Evolutionary conservation across 495 filamentous ascomycete species (phyloP).

Genomic region (Geopyxis carbonaria): DNA sequence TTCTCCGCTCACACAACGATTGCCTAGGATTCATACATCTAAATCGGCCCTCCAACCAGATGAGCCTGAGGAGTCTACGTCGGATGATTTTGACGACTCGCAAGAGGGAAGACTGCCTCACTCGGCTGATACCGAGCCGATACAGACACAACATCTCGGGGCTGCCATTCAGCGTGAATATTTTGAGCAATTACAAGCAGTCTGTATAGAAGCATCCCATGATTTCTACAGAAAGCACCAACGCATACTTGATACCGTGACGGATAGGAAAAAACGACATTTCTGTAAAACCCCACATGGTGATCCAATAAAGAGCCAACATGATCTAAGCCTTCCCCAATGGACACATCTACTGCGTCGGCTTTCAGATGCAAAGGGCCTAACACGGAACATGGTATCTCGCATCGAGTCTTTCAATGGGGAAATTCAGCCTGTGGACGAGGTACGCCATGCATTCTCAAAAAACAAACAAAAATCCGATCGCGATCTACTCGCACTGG

Average conservation of each 20-base stretch:
- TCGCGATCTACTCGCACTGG: conserved; percentile 21
- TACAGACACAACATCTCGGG: conserved; percentile 4
- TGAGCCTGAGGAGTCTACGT: too few relatives aligned
- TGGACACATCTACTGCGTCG: conserved; percentile 25
- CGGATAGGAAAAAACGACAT: conserved; percentile 13
- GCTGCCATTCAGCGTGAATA: conserved; percentile 14
- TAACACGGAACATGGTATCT: conserved; percentile 18
- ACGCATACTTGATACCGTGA: conserved; percentile 13
- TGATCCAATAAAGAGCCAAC: conserved; percentile 11
- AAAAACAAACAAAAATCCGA: conserved; percentile 23
- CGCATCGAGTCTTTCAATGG: conserved; percentile 21
- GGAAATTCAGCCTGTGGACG: conserved; percentile 23
- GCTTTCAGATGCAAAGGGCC: conserved; percentile 17
- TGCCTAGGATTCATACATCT: too few relatives aligned
- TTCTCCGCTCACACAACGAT: too few relatives aligned
- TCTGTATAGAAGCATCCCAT: conserved; percentile 15
- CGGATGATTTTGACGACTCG: too few relatives aligned
- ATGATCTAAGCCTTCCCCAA: conserved; percentile 21
- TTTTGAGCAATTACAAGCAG: conserved; percentile 18
- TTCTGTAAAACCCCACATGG: conserved; percentile 13
- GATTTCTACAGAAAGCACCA: conserved; percentile 18
- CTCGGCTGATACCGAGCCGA: neutral
- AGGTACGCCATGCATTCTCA: conserved; percentile 21
- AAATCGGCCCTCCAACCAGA: too few relatives aligned
- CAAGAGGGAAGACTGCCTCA: neutral